A percentile compares a stretch with the other conserved stretches of the same genome.
Evolutionary conservation across 495 filamentous ascomycete genomes (phyloP).

Genomic region (Hypoxylon trugodes): DNA sequence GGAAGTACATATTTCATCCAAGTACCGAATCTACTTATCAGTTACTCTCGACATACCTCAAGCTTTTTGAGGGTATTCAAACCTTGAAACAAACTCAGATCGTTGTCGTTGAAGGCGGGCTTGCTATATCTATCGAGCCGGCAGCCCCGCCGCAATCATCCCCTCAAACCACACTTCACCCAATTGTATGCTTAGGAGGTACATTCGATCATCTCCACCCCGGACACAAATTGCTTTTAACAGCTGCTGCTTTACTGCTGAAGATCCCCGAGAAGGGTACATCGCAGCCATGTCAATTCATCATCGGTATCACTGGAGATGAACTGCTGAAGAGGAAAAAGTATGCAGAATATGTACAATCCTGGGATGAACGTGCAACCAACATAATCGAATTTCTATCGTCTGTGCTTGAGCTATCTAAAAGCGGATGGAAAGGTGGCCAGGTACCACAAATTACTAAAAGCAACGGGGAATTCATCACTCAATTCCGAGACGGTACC

Average conservation of each 20-base stretch:
- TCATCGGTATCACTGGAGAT: slow-evolving; percentile 89
- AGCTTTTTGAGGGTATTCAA: slow-evolving; percentile 55
- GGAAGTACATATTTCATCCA: slow-evolving; percentile 75
- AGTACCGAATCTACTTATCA: slow-evolving; percentile 64
- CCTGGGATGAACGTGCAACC: slow-evolving; percentile 76
- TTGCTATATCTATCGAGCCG: slow-evolving; percentile 47
- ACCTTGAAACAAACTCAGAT: slow-evolving; percentile 54
- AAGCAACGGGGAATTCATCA: slow-evolving; percentile 49
- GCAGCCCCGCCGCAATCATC: slow-evolving; percentile 7
- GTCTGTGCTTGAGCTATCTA: slow-evolving; percentile 67
- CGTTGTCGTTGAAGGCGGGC: slow-evolving; percentile 56
- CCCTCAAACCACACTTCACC: slow-evolving; percentile 41
- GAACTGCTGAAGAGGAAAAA: slow-evolving; percentile 87
- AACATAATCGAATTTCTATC: slow-evolving; percentile 75
- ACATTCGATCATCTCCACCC: slow-evolving; percentile 97
- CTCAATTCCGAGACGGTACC: slow-evolving; percentile 52
- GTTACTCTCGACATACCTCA: slow-evolving; percentile 52
- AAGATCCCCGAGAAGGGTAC: slow-evolving; percentile 55
- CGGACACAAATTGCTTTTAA: slow-evolving; percentile 94
- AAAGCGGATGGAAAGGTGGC: slow-evolving; percentile 48
- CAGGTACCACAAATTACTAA: slow-evolving; percentile 30
- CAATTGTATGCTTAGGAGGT: slow-evolving; percentile 80
- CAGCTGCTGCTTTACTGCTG: slow-evolving; percentile 79
- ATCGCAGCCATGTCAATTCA: slow-evolving; percentile 60
- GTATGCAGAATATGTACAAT: slow-evolving; percentile 78